Evolutionary conservation across 1,284 basidiomycete genomes (phyloP), one percentile per base, ranked within the genome.

Genomic region (Exsudoporus floridanus): DNA sequence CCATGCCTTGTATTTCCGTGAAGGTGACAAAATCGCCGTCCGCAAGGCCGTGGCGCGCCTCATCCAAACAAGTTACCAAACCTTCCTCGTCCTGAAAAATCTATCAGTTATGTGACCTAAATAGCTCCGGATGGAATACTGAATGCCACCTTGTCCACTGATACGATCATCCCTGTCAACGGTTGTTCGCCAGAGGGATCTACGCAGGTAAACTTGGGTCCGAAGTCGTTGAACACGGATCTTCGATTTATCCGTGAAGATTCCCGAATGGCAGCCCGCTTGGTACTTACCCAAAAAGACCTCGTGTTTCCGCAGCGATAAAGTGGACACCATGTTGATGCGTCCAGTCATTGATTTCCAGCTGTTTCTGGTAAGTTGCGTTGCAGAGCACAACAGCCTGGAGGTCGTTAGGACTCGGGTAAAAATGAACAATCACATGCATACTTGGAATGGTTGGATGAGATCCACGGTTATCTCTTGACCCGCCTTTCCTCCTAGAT

Each of bases 21-120:
- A 99, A 99, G 5, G 95, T 95, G 21, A 99, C 96, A 65, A 89
- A 98, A 72, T 99, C 94, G 23, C 97, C 97, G 70, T 99, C 97
- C 73, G 98, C 93, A 16, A 99, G 83, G 28, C 97, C 97, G 70
- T 99, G 97, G 54, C 97, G 84, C 6, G 96, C 92, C 76, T 99
- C 97, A 64, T 99, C 97, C 54, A 98, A 76, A 67, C 95, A 98
- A 10, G 97, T 98, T 6, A 99, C 97, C 16, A 99, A 74, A 19
- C 90, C 95, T 49, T 98, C 94, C 33, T 80, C 76, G 59, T 89
- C 88, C 91, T 94, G 54, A 1, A 25, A 5, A 19, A 50, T 38
- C 27, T 12, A 43, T 58, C 23, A 53, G 38, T 3, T 49, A 52
- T 55, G 41, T 27, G 27, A 51, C 16, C 21, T 13, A 31, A 28